phyloP scores from a whole-genome alignment of 106 monocot species.

The Gastrodia elata region DNA sequence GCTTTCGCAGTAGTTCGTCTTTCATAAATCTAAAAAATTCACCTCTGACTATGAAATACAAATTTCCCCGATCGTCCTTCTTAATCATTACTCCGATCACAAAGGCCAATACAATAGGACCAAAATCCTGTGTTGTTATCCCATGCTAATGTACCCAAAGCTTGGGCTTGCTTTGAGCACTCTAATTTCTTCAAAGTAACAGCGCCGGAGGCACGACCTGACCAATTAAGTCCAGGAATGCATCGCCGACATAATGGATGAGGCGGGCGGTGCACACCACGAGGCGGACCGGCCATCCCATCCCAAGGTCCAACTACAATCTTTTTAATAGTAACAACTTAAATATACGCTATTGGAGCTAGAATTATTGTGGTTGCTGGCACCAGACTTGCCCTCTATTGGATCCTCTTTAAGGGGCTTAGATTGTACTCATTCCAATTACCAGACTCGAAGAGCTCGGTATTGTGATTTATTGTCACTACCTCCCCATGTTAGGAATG shows the following conservation, averaged over 20 bases:
- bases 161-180: slow-evolving; percentile 1
- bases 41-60: slow-evolving; percentile 20
- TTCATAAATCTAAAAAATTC: slow-evolving; percentile 83
- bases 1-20: slow-evolving; percentile 73
- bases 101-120: not conserved
- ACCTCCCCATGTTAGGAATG: slow-evolving; percentile 8
- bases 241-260: not conserved
- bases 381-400: slow-evolving; percentile 18
- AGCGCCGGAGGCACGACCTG: slow-evolving; percentile 4
- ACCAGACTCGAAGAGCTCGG: not conserved
- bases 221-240: slow-evolving; percentile 14
- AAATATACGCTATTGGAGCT: too few species aligned
- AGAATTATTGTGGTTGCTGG: slow-evolving; percentile 14
- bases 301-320: slow-evolving; percentile 19
- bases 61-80: not conserved
- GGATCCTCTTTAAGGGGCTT: not conserved
- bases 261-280: slow-evolving; percentile 5
- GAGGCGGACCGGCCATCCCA: slow-evolving; percentile 10
- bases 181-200: slow-evolving; percentile 20
- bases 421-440: slow-evolving; percentile 6
- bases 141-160: slow-evolving; percentile 14
- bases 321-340: slow-evolving; percentile 24
- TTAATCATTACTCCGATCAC: not conserved
- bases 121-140: slow-evolving; percentile 7
- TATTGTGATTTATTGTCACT: slow-evolving; percentile 6